Conservation (phyloP, 768 basidiomycete genomes). For the Russula olivacea region DNA sequence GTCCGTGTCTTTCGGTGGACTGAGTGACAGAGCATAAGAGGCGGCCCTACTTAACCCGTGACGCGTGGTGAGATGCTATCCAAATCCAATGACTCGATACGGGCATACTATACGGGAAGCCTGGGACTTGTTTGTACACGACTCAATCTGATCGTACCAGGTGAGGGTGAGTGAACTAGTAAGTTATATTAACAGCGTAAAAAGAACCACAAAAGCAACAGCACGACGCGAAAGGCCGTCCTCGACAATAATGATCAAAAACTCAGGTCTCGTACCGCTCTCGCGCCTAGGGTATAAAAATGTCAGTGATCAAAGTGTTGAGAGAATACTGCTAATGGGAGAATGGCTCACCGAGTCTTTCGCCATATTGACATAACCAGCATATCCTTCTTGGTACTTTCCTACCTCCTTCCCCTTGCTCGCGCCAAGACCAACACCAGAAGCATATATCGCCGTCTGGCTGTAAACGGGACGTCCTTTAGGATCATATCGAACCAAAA, state of each 20-base stretch:
- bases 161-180: neutral
- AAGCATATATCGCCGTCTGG: slow-evolving; percentile 78
- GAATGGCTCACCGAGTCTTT: slow-evolving; percentile 54
- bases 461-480: slow-evolving; percentile 35
- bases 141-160: neutral
- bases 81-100: neutral
- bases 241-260: neutral
- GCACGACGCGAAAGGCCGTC: neutral
- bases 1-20: neutral
- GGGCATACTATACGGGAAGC: too few species aligned
- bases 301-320: neutral
- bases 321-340: neutral
- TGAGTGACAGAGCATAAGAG: too few species aligned
- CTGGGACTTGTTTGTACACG: too few species aligned
- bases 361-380: slow-evolving; percentile 66
- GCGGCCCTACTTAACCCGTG: too few species aligned
- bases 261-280: slow-evolving; percentile 26
- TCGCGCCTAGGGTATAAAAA: slow-evolving; percentile 22
- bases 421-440: slow-evolving; percentile 88
- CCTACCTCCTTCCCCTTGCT: slow-evolving; percentile 81
- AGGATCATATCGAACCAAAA: neutral
- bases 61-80: too few species aligned
- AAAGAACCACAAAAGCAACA: slow-evolving; percentile 5
- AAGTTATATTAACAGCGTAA: slow-evolving; percentile 13
- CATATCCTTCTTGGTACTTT: slow-evolving; percentile 61